Evolutionary conservation across 352 stramenopile species (phyloP).

Genomic region (Phytophthora foliorum): DNA sequence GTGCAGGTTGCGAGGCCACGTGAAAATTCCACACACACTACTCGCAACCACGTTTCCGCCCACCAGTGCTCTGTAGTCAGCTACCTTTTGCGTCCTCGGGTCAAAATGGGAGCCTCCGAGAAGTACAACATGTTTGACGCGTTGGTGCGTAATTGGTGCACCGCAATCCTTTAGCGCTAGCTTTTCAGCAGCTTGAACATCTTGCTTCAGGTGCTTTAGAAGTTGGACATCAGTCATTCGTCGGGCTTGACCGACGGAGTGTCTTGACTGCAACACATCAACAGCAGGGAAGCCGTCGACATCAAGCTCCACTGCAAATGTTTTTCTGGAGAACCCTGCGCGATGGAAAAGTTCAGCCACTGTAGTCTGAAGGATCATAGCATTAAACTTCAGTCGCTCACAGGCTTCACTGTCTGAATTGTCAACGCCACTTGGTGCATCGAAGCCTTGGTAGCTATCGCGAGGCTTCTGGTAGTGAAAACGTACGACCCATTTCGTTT

Average conservation of each 20-base stretch:
- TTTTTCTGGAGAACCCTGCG: constrained; percentile 11
- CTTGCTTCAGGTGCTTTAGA: constrained; percentile 8
- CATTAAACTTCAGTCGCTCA: constrained; percentile 21
- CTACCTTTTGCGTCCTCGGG: background rate
- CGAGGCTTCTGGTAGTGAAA: constrained; percentile 27
- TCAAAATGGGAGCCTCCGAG: constrained; percentile 17
- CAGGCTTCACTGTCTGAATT: constrained; percentile 19
- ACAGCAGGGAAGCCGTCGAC: constrained; percentile 14
- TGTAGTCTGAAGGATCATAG: constrained; percentile 22
- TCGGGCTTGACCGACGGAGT: constrained; percentile 1
- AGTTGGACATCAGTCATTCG: constrained; percentile 18
- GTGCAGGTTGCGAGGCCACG: constrained; percentile 10
- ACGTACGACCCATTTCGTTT: constrained; percentile 19
- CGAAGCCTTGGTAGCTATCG: constrained; percentile 20
- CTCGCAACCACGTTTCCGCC: constrained; percentile 10
- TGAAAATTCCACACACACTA: constrained; percentile 16
- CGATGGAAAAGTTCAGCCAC: constrained; percentile 25
- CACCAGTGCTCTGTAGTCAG: constrained; percentile 5
- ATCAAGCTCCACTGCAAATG: constrained; percentile 20
- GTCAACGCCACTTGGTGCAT: constrained; percentile 16
- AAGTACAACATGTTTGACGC: constrained; percentile 17
- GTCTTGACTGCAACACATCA: constrained; percentile 13
- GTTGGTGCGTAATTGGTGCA: background rate
- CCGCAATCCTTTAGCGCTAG: background rate
- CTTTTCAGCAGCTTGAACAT: constrained; percentile 2